Base-by-base conservation (phyloP, 169 alveolate species). In the Babesia caballi region DNA sequence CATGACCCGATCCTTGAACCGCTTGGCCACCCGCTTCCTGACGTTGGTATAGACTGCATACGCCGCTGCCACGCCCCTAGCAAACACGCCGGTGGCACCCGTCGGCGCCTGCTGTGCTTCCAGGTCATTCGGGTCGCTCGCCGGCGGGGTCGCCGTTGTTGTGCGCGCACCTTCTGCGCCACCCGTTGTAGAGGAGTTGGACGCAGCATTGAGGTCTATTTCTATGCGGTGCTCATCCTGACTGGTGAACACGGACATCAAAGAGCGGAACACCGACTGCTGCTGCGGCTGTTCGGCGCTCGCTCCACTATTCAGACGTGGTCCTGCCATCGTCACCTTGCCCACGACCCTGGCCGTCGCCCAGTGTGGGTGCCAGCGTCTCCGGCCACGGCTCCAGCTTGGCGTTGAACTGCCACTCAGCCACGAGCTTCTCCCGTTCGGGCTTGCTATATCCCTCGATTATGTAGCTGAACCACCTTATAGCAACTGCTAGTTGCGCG, bases 371-470 rank as follows among this genome's bases (percentile, higher is more conserved):
- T 21, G 88, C 88, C 60, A 67, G 51, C 17, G 78, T 65, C 88
- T 80, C 88, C 12, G 82, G 88, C 56, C 67, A 80, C 27, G 88
- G 83, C 44, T 63, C 88, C 38, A 80, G 47, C 32, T 58, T 61
- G 28, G 88, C 66, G 50, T 53, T 51, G 41, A 80, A 80, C 40
- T 80, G 75, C 88, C 88, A 80, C 38, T 80, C 69, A n/a, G 41
- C 35, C 25, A 80, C 68, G 14, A 80, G 54, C 27, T 59, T 19
- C 30, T 67, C 88, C 32, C 54, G 81, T 28, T 80, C 83, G 9
- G 77, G 57, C 60, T 71, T 80, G 58, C 83, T 69, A 53, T 69
- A 80, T 21, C 88, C 88, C 66, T 80, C 88, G 25, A 80, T 80
- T 9, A 80, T 7, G 52, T 40, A 70, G 47, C 85, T 76, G 59